Evolutionary conservation across 768 basidiomycete genomes (phyloP).

Genomic region (Boletus barrowsii): DNA sequence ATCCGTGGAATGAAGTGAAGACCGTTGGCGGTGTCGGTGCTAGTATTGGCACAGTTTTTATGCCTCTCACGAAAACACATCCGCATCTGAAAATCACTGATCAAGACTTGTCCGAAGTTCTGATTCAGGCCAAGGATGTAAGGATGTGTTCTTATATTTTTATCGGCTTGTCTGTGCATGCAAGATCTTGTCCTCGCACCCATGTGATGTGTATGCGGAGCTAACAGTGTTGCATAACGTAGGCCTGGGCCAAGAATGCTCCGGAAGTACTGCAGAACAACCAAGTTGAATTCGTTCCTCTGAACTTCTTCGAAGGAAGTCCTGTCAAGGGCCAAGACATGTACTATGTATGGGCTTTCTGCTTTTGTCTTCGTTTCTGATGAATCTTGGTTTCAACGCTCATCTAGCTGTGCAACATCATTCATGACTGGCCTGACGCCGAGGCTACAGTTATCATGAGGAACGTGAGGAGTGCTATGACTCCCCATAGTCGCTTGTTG

Average conservation of each 20-base stretch:
- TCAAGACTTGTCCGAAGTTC: slow-evolving; percentile 30
- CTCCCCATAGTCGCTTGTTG: slow-evolving; percentile 30
- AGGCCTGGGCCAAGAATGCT: slow-evolving; percentile 12
- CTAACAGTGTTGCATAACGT: no score
- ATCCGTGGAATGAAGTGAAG: slow-evolving; percentile 24
- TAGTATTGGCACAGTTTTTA: slow-evolving; percentile 27
- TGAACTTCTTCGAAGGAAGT: slow-evolving; percentile 20
- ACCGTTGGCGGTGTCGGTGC: slow-evolving; percentile 31
- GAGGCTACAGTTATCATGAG: slow-evolving; percentile 31
- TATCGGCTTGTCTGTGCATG: no score
- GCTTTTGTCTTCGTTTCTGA: neutral
- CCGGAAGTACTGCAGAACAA: slow-evolving; percentile 17
- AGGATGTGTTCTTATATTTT: neutral
- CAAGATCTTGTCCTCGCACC: neutral
- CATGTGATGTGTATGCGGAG: neutral
- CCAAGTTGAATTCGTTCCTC: slow-evolving; percentile 14
- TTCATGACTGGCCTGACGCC: slow-evolving; percentile 37
- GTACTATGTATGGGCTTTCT: slow-evolving; percentile 19
- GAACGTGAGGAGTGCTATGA: slow-evolving; percentile 29
- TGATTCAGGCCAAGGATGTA: slow-evolving; percentile 22
- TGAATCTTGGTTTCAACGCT: neutral
- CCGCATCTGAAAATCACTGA: slow-evolving; percentile 27
- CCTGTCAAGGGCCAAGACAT: slow-evolving; percentile 18
- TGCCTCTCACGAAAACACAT: slow-evolving; percentile 23
- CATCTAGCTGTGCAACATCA: slow-evolving; percentile 25